These are phyloP conservation scores for Chaetomiaceae sp. DNA, from an alignment of 2,329 filamentous ascomycete species.

Conservation along the genomic window DNA sequence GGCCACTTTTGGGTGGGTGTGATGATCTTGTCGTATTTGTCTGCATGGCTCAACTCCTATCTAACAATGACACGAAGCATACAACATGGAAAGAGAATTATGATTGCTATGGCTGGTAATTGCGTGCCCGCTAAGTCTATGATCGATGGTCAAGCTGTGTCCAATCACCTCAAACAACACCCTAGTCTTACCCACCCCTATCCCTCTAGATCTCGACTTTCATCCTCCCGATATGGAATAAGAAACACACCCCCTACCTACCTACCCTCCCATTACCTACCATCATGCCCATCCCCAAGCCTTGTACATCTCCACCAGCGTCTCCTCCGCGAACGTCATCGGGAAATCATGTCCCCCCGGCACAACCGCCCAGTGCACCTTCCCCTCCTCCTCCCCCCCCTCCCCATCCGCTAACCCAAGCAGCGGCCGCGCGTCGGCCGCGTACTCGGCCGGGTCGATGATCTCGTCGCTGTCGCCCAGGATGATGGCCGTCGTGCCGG, in stretches of 20 bases:
- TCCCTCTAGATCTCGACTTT: not conserved
- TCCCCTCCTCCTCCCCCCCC: slow-evolving; percentile 40
- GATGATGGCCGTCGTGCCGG: slow-evolving; percentile 43
- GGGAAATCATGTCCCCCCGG: slow-evolving; percentile 56
- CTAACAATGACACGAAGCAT: slow-evolving; percentile 3
- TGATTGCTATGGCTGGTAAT: not conserved
- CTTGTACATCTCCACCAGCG: slow-evolving; percentile 41
- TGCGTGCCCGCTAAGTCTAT: not conserved
- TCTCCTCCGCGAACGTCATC: slow-evolving; percentile 45
- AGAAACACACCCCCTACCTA: too few species aligned
- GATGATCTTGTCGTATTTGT: not conserved
- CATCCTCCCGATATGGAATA: too few species aligned
- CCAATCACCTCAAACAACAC: too few species aligned
- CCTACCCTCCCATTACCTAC: too few species aligned
- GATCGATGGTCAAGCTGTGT: not conserved
- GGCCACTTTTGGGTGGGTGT: slow-evolving; percentile 1
- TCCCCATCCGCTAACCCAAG: too few species aligned
- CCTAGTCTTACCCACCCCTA: not conserved
- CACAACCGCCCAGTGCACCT: slow-evolving; percentile 45
- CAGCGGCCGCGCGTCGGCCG: slow-evolving; percentile 43
- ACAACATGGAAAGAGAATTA: not conserved
- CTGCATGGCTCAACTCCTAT: slow-evolving; percentile 11
- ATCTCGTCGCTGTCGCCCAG: slow-evolving; percentile 48
- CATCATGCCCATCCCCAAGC: slow-evolving; percentile 37
- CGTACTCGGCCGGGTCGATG: slow-evolving; percentile 46